These are phyloP conservation scores for Mucor mucedo DNA, from an alignment of 371 early-diverging fungal species.

Conservation along the genomic window DNA sequence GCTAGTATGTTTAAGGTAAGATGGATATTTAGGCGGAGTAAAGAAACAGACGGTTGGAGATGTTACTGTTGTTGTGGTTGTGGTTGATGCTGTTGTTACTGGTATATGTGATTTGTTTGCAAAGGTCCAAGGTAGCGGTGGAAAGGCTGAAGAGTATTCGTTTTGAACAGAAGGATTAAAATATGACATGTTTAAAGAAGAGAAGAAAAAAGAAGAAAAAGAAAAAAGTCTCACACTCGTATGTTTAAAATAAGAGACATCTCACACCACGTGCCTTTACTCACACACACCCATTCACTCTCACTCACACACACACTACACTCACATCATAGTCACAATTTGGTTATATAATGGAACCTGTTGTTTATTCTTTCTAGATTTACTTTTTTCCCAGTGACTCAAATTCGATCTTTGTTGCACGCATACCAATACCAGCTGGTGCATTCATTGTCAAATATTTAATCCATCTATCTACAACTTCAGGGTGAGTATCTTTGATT, in stretches of 20 bases:
- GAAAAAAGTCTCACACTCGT: constrained; percentile 11
- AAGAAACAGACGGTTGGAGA: constrained; percentile 3
- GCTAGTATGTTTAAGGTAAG: constrained; percentile 40
- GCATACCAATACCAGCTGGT: constrained; percentile 80
- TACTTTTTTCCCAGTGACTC: constrained; percentile 51
- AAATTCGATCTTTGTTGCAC: constrained; percentile 72
- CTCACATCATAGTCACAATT: not conserved
- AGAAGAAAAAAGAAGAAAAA: not conserved
- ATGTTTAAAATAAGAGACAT: constrained; percentile 6
- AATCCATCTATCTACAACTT: constrained; percentile 79
- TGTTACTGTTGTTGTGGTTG: not conserved
- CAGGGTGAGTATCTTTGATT: constrained; percentile 80
- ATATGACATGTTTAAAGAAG: constrained; percentile 8
- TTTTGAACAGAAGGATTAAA: not conserved
- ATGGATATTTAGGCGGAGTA: constrained; percentile 40
- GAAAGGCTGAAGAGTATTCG: constrained; percentile 32
- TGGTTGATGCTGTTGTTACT: not conserved
- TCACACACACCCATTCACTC: not conserved
- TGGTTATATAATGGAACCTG: not conserved
- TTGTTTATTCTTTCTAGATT: not conserved
- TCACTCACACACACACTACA: not conserved
- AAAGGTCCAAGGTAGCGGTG: constrained; percentile 28
- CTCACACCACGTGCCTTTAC: constrained; percentile 15
- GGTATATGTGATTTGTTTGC: not conserved
- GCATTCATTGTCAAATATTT: constrained; percentile 76